Base-by-base conservation (phyloP, 768 basidiomycete species). In the Naganishia vaughanmartiniae region DNA sequence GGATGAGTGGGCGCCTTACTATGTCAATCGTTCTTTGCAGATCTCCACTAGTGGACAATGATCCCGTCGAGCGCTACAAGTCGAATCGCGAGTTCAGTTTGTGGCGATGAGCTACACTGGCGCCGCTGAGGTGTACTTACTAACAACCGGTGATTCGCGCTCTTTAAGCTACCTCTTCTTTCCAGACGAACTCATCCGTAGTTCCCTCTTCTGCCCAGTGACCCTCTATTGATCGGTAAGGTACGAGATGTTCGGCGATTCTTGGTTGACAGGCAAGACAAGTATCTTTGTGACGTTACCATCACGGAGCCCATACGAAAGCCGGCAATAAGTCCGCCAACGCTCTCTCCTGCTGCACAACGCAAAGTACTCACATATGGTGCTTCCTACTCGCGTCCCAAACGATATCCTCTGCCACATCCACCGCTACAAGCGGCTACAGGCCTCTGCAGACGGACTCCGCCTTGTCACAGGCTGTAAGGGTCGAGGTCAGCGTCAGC, bases 341-440 rank as follows among this genome's bases (percentile, higher is more conserved):
- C n/a, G n/a, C n/a, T n/a, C n/a, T n/a, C 54, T 36, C 45, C 12
- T 45, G 15, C 24, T 34, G n/a, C 65, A 2, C 66, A 15, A 60
- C 33, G 26, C 7, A 2, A 30, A 21, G 2, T 19, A 67, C 70
- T 46, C 46, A 71, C 56, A 73, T 70, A 55, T 75, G 74, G 1
- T 66, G 57, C 60, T 70, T 73, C 54, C 72, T 70, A 34, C 72
- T 85, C 24, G 96, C 95, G 17, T 88, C 89, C 95, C 95, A 99
- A 24, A 95, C 93, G 76, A 99, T 94, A 82, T 98, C 93, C 80
- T 99, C 96, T 0, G 96, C 96, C 55, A 97, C 89, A 77, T 97
- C 93, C 71, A 89, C 85, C 9, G 89, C 72, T 7, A 60, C 54
- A 21, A 65, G 55, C 72, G 93, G 93, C 71, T 91, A 85, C 33